Conservation (phyloP, 495 filamentous ascomycete species). For the Trichoderma reesei region DNA sequence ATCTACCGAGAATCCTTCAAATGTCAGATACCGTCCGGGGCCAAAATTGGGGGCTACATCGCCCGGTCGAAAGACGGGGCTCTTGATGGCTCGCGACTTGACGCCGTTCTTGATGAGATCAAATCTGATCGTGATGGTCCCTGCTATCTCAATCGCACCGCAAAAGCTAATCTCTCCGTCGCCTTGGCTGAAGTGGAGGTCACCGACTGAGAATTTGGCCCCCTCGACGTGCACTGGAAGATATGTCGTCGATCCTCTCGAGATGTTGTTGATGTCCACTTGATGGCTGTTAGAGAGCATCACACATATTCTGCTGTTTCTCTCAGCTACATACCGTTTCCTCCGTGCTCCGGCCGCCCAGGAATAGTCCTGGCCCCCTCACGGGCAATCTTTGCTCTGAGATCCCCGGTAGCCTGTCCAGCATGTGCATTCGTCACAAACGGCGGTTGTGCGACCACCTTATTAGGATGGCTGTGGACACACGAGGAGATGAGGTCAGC, state of each 20-base stretch:
- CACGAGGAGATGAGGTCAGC: conserved; percentile 60
- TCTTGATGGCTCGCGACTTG: conserved; percentile 67
- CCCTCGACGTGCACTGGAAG: conserved; percentile 75
- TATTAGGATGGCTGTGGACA: conserved; percentile 20
- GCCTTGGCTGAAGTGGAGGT: conserved; percentile 84
- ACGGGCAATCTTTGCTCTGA: conserved; percentile 65
- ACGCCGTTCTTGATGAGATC: conserved; percentile 79
- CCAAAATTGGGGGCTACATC: conserved; percentile 90
- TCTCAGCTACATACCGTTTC: conserved; percentile 23
- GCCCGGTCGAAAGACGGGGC: conserved; percentile 80
- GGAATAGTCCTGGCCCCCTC: conserved; percentile 89
- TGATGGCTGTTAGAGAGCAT: conserved; percentile 31
- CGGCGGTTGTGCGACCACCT: conserved; percentile 73
- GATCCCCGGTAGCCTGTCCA: conserved; percentile 49
- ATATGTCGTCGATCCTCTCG: conserved; percentile 77
- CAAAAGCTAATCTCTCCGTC: conserved; percentile 96
- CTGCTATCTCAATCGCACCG: conserved; percentile 95
- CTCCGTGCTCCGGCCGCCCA: conserved; percentile 57
- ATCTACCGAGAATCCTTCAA: conserved; percentile 93
- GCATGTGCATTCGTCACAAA: conserved; percentile 61
- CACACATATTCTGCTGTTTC: neutral
- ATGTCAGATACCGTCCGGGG: conserved; percentile 76
- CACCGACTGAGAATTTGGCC: conserved; percentile 87
- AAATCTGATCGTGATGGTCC: conserved; percentile 86
- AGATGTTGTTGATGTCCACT: conserved; percentile 82